These are phyloP conservation scores for Phytopythium sindhum DNA, from an alignment of 352 stramenopile genomes.

Conservation along the genomic window DNA sequence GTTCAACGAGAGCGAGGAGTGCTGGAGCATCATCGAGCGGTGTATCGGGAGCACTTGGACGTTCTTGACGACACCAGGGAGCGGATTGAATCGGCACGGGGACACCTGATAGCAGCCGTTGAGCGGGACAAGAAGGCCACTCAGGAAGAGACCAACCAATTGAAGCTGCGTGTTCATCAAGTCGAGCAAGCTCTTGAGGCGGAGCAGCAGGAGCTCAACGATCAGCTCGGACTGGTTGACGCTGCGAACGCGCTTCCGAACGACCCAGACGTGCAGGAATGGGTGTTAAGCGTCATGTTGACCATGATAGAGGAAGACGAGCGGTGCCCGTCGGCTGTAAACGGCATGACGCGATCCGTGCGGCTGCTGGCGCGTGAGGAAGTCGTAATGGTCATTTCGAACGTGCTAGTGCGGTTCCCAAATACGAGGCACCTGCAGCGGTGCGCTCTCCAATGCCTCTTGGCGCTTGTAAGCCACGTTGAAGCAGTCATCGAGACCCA, in stretches of 20 bases:
- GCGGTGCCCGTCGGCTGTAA: neutral
- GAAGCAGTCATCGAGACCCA: neutral
- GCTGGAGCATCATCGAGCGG: conserved; percentile 15
- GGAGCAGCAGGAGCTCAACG: conserved; percentile 21
- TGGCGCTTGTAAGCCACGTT: conserved; percentile 16
- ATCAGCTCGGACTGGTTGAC: conserved; percentile 30
- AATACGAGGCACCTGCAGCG: conserved; percentile 18
- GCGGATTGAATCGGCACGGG: conserved; percentile 13
- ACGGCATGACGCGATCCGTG: neutral
- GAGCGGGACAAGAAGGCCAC: conserved; percentile 10
- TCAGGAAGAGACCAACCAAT: conserved; percentile 17
- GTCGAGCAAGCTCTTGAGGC: conserved; percentile 11
- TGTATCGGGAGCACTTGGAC: conserved; percentile 16
- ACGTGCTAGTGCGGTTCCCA: conserved; percentile 18
- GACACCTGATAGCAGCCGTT: conserved; percentile 12
- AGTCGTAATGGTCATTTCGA: conserved; percentile 12
- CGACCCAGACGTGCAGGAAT: conserved; percentile 29
- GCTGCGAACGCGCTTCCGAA: conserved; percentile 26
- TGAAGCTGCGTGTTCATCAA: conserved; percentile 2
- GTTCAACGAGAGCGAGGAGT: conserved; percentile 12
- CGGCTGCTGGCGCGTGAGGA: conserved; percentile 12
- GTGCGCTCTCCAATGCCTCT: conserved; percentile 13
- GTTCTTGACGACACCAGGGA: conserved; percentile 20
- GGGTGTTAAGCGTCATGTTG: conserved; percentile 20
- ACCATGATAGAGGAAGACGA: conserved; percentile 17